phyloP scores from a whole-genome alignment of 2,329 filamentous ascomycete genomes.

The Truncatella angustata region DNA sequence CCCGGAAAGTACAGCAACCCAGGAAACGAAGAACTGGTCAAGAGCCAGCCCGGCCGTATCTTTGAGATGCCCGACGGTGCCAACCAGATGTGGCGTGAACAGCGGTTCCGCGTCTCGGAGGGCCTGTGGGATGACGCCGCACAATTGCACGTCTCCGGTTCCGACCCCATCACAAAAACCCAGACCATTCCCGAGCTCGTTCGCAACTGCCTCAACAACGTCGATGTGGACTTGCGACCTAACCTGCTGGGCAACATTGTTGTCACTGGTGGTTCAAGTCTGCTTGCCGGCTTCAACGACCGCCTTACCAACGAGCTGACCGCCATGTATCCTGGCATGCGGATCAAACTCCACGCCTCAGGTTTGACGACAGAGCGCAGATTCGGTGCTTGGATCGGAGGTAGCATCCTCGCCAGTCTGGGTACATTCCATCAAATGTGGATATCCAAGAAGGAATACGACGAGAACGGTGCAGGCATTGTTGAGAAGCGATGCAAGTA shows the following conservation, averaged over 20 bases:
- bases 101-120: slow-evolving; percentile 83
- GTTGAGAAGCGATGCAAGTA: slow-evolving; percentile 97
- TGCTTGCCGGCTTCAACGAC: slow-evolving; percentile 91
- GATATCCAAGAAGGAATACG: slow-evolving; percentile 96
- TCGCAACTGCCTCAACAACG: slow-evolving; percentile 69
- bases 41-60: slow-evolving; percentile 72
- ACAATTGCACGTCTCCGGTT: slow-evolving; percentile 54
- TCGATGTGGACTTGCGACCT: slow-evolving; percentile 86
- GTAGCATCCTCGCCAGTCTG: slow-evolving; percentile 90
- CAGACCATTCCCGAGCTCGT: slow-evolving; percentile 86
- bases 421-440: slow-evolving; percentile 99
- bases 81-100: slow-evolving; percentile 90
- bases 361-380: slow-evolving; percentile 84
- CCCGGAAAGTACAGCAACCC: slow-evolving; percentile 63
- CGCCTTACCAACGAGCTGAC: slow-evolving; percentile 82
- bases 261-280: slow-evolving; percentile 81
- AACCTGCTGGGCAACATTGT: slow-evolving; percentile 86
- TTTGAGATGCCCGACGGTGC: slow-evolving; percentile 98
- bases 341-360: slow-evolving; percentile 85
- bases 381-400: slow-evolving; percentile 94
- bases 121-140: slow-evolving; percentile 87
- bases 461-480: slow-evolving; percentile 86
- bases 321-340: slow-evolving; percentile 76
- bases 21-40: slow-evolving; percentile 75
- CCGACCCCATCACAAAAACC: slow-evolving; percentile 56